Conservation (phyloP, 345 rosid species). For the Citrus sp. region DNA sequence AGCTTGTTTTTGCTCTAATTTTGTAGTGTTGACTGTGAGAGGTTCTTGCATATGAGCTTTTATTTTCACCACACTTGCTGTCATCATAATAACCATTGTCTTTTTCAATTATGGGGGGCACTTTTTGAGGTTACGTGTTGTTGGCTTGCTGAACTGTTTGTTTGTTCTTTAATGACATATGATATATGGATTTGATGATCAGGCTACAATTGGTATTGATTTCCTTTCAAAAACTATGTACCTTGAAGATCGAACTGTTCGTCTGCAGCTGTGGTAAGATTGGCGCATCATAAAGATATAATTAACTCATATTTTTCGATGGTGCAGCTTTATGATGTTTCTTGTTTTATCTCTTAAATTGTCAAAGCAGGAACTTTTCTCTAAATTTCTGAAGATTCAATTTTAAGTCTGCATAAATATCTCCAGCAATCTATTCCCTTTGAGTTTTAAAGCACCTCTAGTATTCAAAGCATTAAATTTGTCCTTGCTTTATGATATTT, state of each 20-base stretch:
- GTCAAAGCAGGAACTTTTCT: background rate
- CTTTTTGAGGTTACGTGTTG: background rate
- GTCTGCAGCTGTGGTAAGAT: constrained; percentile 70
- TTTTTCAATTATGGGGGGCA: background rate
- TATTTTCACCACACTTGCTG: background rate
- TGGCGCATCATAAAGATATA: background rate
- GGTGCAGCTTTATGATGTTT: background rate
- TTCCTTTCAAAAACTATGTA: constrained; percentile 85
- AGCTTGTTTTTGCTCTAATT: background rate
- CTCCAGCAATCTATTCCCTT: no score
- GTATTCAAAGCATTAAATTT: background rate
- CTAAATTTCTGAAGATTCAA: background rate
- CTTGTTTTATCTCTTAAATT: background rate
- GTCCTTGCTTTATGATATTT: background rate
- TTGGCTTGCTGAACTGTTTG: background rate
- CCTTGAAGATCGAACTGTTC: constrained; percentile 80
- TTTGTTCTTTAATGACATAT: background rate
- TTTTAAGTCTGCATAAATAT: background rate
- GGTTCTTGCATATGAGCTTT: background rate
- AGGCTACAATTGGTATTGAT: constrained; percentile 87
- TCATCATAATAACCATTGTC: background rate
- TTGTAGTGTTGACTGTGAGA: background rate
- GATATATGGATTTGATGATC: constrained; percentile 9
- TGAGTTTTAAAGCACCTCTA: background rate
- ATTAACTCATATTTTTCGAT: background rate